Base-by-base conservation (phyloP, 208 protist species). In the Leptomonas seymouri region DNA sequence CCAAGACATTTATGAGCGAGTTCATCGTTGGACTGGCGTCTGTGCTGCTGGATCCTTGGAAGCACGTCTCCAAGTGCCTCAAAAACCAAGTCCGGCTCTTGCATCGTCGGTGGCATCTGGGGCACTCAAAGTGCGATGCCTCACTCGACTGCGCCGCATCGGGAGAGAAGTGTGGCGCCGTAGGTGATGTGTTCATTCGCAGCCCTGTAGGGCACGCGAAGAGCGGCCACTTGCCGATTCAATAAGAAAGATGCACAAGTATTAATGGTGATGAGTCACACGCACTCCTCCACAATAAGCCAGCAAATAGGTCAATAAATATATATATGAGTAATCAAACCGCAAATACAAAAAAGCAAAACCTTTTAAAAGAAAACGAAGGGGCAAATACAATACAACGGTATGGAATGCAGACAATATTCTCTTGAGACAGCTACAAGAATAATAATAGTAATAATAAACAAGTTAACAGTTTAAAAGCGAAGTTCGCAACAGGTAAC, bases 61-160 rank as follows among this genome's bases (percentile, higher is more conserved):
- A 60, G 56, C 71, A 76, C 31, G 60, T n/a, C 50, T 76, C 71
- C 31, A 71, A 28, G 63, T 76, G 71, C 63, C 60, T 76, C 44
- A 71, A 42, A 50, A 70, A 66, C 63, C 71, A 66, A 5, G 71
- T 71, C 4, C 63, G 71, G 45, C 71, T 76, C 49, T 76, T 76
- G 56, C 71, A 71, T 12, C 66, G 62, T 18, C 57, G 46, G 46
- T 71, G 63, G 57, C 71, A 76, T 23, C 48, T 59, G 20, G 62
- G 71, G 63, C 71, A 76, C 50, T 70, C 54, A 34, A 65, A 61
- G 56, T 66, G 60, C n/a, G 46, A 42, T 49, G 12, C 28, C 9
- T 59, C 56, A 31, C 48, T 39, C 6, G 39, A 14, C 7, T 34
- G 41, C 18, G 51, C 31, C 23, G 49, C 44, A 44, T 49, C 25